Base-by-base conservation (phyloP, 2,329 filamentous ascomycete genomes). In the Pseudogymnoascus sp. region DNA sequence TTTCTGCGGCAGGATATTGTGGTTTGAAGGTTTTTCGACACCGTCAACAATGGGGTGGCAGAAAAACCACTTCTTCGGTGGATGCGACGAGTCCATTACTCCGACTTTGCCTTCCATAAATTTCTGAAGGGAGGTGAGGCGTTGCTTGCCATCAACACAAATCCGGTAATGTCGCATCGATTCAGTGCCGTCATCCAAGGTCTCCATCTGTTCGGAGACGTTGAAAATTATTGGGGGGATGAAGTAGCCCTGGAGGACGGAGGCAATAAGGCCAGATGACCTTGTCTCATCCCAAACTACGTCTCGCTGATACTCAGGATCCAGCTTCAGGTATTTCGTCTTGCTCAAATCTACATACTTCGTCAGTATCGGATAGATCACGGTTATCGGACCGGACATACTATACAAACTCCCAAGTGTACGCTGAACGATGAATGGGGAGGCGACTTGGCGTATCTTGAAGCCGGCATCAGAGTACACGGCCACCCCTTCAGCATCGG, bases 201-300 rank as follows among this genome's bases (percentile, higher is more conserved):
- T 20, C 11, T 62, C 43, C 50, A 38, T 47, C 18, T 39, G 57
- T 30, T 41, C 20, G 1, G 34, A 68, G 43, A 70, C 70, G 64
- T 79, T 79, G 60, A 80, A 75, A 43, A 79, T 78, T 6, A 80
- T 74, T 2, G 77, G 77, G 11, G 78, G 77, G 28, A 79, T 74
- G 57, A 79, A 71, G 60, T 70, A 69, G 8, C 67, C 68, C 65
- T 68, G 69, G 16, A 72, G 63, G 12, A 72, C 65, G 11, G 70
- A 73, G 25, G 63, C 66, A 47, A 72, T 68, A 3, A 72, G 61
- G 28, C 65, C 58, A 18, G 67, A 69, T 61, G 67, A 67, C 50
- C 70, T 66, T 22, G 65, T 67, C 59, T 73, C 71, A 64, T 74
- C 66, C 77, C 77, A 79, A 1, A 79, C 76, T 18, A 78, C 72